A percentile compares a stretch with the other conserved stretches of the same genome.
Conservation (phyloP, 306 rosid species). For the Cucurbita moschata region DNA sequence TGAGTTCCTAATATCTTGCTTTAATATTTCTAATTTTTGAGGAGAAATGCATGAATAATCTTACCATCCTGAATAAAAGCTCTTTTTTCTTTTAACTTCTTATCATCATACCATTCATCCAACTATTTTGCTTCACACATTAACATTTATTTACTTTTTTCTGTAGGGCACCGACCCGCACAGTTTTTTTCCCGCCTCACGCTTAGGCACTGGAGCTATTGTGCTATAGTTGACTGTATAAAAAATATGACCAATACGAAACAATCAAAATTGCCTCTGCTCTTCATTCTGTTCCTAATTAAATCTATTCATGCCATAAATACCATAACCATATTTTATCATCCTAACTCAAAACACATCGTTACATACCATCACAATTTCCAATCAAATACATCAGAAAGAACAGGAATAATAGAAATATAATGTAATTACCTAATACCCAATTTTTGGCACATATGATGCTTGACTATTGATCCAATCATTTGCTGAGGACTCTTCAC, state of each 20-base stretch:
- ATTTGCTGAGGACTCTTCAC: conserved; percentile 94
- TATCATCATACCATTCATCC: too few species aligned
- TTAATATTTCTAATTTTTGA: too few species aligned
- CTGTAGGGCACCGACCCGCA: too few species aligned
- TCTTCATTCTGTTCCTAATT: not conserved
- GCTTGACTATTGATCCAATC: conserved; percentile 67
- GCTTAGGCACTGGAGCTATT: too few species aligned
- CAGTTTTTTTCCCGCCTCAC: too few species aligned
- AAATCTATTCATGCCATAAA: not conserved
- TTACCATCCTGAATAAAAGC: too few species aligned
- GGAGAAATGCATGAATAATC: too few species aligned
- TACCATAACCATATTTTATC: not conserved
- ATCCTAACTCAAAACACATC: not conserved
- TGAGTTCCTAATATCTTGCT: too few species aligned
- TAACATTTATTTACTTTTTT: too few species aligned
- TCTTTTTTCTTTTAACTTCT: too few species aligned
- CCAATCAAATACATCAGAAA: not conserved
- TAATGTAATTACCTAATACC: conserved; percentile 44
- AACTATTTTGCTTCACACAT: too few species aligned
- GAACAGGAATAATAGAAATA: not conserved
- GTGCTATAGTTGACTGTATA: not conserved
- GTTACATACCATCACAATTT: not conserved
- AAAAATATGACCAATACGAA: not conserved
- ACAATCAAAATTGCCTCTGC: not conserved
- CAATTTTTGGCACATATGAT: conserved; percentile 43